Evolutionary conservation across 2,329 filamentous ascomycete genomes (phyloP).

Genomic region (Chrysoporthe austroafricana): DNA sequence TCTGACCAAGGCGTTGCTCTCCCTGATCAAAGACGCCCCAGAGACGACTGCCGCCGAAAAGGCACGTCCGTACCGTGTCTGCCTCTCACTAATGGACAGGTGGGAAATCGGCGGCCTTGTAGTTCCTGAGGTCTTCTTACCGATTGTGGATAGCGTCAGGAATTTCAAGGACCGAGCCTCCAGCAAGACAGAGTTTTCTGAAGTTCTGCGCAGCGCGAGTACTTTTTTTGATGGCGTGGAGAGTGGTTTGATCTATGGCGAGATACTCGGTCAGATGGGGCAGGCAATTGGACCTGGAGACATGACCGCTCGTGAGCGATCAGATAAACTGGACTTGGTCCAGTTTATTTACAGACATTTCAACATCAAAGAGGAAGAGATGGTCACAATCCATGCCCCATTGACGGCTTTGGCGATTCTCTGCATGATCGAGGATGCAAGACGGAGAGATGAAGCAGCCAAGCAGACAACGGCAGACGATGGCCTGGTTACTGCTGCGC

Average conservation of each 20-base stretch:
- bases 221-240: constrained; percentile 98
- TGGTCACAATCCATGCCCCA: constrained; percentile 85
- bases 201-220: constrained; percentile 90
- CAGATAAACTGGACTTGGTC: constrained; percentile 71
- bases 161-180: constrained; percentile 69
- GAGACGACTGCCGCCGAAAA: constrained; percentile 63
- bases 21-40: constrained; percentile 65
- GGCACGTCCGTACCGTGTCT: constrained; percentile 86
- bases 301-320: constrained; percentile 50
- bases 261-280: constrained; percentile 71
- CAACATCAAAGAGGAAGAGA: constrained; percentile 94
- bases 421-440: constrained; percentile 61
- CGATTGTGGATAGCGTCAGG: constrained; percentile 79
- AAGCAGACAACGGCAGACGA: constrained; percentile 26
- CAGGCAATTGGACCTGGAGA: constrained; percentile 58
- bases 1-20: constrained; percentile 73
- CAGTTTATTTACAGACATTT: constrained; percentile 85
- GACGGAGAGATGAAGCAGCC: constrained; percentile 38
- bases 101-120: constrained; percentile 95
- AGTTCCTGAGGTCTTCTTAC: constrained; percentile 85
- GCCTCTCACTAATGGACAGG: constrained; percentile 93
- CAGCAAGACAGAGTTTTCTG: constrained; percentile 73
- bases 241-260: constrained; percentile 88
- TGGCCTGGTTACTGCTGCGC: constrained; percentile 39
- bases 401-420: constrained; percentile 69